Percentiles rank a stretch among this genome's conserved stretches.
These are phyloP conservation scores for Pseudognaphalium luteoalbum DNA, from an alignment of 129 eudicot species.

Conservation along the genomic window DNA sequence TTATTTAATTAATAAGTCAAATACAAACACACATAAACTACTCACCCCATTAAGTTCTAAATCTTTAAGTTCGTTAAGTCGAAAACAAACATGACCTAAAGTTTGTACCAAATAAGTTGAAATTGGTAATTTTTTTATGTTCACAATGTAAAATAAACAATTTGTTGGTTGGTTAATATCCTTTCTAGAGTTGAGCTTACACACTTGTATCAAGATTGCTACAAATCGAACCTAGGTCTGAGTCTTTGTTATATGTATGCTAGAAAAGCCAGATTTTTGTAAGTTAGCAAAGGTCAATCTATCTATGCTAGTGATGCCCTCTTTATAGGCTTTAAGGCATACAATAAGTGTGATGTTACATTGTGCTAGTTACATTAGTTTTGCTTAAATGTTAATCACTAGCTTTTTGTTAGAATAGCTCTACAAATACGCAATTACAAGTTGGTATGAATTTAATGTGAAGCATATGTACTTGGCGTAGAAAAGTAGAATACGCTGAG, in stretches of 20 bases:
- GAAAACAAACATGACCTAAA: too few species aligned
- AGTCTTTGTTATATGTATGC: background rate
- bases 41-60: too few species aligned
- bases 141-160: too few species aligned
- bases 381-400: background rate
- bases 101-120: background rate
- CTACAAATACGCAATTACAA: background rate
- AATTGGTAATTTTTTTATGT: background rate
- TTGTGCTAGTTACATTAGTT: background rate
- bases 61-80: too few species aligned
- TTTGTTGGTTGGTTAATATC: background rate
- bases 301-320: background rate
- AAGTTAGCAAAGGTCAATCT: background rate
- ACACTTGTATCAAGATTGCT: background rate
- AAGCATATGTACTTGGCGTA: slow-evolving; percentile 11
- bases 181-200: background rate
- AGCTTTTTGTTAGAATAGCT: background rate
- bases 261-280: background rate
- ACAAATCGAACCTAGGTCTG: background rate
- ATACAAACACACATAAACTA: too few species aligned
- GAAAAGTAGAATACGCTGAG: slow-evolving; percentile 22
- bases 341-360: background rate
- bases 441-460: slow-evolving; percentile 11
- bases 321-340: background rate
- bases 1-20: too few species aligned